Conservation (phyloP, 2,329 filamentous ascomycete species). For the Sarocladium kiliense region DNA sequence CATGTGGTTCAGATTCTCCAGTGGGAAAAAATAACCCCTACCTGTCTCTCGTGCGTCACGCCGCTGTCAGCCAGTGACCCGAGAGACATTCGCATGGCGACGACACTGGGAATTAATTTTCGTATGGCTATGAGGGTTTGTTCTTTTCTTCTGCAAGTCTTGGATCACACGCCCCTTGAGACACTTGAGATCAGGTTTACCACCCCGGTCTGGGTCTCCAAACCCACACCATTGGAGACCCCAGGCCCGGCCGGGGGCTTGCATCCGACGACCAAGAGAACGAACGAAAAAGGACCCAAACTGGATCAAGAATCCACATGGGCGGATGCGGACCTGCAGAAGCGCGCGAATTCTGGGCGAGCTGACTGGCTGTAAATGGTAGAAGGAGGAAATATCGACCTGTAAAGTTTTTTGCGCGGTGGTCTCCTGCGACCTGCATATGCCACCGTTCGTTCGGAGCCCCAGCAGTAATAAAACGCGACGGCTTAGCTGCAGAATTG, state of each 20-base stretch:
- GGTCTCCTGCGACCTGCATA: conserved; percentile 9
- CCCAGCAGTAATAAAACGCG: conserved; percentile 6
- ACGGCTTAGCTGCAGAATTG: conserved; percentile 8
- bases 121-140: not conserved
- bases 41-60: not conserved
- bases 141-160: not conserved
- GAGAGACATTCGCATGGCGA: not conserved
- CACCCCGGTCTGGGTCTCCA: not conserved
- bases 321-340: not conserved
- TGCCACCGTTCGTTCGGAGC: not conserved
- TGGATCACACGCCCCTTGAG: not conserved
- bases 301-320: not conserved
- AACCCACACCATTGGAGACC: not conserved
- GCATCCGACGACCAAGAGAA: not conserved
- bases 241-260: not conserved
- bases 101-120: not conserved
- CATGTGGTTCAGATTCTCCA: not conserved
- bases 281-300: not conserved
- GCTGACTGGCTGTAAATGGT: not conserved
- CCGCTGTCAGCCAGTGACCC: not conserved
- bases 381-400: not conserved
- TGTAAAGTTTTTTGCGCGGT: not conserved
- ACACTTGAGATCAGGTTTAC: conserved; percentile 1
- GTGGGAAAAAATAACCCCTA: not conserved
- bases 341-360: conserved; percentile 1